These are phyloP conservation scores for Aspergillus mulundensis DNA, from an alignment of 495 filamentous ascomycete genomes.

Conservation along the genomic window DNA sequence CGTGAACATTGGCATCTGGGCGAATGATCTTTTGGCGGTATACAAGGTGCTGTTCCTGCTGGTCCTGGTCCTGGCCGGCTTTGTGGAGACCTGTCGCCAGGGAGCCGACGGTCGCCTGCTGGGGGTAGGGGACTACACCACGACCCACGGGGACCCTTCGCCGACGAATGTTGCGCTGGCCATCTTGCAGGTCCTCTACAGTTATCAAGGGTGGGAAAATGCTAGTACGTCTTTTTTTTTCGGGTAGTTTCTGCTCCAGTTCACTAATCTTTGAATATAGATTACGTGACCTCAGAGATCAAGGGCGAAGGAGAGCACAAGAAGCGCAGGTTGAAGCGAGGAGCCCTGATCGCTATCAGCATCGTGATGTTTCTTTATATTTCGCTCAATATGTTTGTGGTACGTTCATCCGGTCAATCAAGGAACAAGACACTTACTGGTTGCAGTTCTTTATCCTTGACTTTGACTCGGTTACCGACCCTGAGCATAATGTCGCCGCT, in stretches of 20 bases:
- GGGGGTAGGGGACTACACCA: neutral
- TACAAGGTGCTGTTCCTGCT: neutral
- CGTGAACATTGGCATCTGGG: neutral
- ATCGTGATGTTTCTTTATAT: neutral
- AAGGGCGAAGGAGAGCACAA: neutral
- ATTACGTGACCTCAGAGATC: neutral
- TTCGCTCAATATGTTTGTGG: neutral
- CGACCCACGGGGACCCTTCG: neutral
- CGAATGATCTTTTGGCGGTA: neutral
- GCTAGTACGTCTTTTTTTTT: neutral
- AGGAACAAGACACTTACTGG: neutral
- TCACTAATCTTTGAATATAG: neutral
- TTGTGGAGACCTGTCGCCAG: neutral
- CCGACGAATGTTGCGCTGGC: neutral
- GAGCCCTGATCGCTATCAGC: neutral
- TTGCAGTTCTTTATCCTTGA: neutral
- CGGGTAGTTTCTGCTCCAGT: neutral
- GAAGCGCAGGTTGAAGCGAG: neutral
- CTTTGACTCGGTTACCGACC: neutral
- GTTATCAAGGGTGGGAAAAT: neutral
- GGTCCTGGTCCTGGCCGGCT: neutral
- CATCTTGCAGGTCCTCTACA: neutral
- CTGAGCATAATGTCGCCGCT: neutral
- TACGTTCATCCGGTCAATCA: neutral
- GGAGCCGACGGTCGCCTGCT: neutral